These are phyloP conservation scores for Phytopythium sindhum DNA, from an alignment of 352 stramenopile species.

Conservation along the genomic window DNA sequence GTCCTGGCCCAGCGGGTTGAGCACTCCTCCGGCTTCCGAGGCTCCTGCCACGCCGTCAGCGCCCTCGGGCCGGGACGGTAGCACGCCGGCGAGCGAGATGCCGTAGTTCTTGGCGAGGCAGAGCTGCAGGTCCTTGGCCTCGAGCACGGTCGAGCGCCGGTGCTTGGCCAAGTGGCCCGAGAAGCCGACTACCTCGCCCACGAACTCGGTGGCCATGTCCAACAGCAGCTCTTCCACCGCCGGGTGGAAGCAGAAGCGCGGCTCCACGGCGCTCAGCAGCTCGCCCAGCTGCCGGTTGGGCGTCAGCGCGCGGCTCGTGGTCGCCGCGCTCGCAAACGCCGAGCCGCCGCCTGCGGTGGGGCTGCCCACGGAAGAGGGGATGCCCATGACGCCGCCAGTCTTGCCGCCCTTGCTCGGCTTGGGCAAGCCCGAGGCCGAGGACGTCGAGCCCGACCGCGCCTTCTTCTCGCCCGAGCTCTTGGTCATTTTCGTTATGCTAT, in stretches of 20 bases:
- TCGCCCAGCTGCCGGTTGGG: conserved; percentile 67
- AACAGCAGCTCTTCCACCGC: conserved; percentile 79
- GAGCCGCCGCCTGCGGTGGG: conserved; percentile 8
- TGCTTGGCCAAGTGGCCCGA: conserved; percentile 68
- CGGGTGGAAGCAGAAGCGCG: conserved; percentile 72
- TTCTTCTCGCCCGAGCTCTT: conserved; percentile 17
- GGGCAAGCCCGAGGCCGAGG: conserved; percentile 13
- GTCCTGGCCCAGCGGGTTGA: conserved; percentile 58
- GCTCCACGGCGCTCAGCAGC: conserved; percentile 63
- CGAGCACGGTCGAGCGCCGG: conserved; percentile 64
- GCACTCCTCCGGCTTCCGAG: conserved; percentile 1
- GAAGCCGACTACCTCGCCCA: conserved; percentile 70
- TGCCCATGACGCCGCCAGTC: conserved; percentile 3
- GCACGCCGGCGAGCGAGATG: conserved; percentile 71
- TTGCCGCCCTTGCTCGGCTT: neutral
- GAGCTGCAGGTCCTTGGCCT: conserved; percentile 77
- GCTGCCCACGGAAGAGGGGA: conserved; percentile 11
- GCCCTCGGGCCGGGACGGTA: conserved; percentile 11
- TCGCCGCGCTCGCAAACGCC: conserved; percentile 32
- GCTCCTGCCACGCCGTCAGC: neutral
- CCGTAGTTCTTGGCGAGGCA: conserved; percentile 84
- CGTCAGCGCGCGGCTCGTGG: conserved; percentile 56
- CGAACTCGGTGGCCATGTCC: conserved; percentile 81
- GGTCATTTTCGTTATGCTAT: conserved; percentile 13
- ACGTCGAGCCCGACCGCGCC: conserved; percentile 10